These are phyloP conservation scores for Capsicum pubescens DNA, from an alignment of 257 asterid genomes.

Conservation along the genomic window DNA sequence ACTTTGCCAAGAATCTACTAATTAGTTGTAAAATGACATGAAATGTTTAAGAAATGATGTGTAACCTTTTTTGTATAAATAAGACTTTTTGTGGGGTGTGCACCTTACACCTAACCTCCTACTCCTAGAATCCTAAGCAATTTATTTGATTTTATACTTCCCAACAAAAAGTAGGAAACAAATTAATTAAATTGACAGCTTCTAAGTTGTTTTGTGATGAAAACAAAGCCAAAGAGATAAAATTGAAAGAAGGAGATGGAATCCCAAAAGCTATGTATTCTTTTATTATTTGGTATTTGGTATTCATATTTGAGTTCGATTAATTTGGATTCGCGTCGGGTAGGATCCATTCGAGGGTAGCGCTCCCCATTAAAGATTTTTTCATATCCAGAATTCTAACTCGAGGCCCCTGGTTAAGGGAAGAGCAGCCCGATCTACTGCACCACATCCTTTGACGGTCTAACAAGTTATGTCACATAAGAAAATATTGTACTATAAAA, in stretches of 20 bases:
- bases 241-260: background rate
- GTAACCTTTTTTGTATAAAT: background rate
- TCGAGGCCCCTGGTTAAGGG: too few species aligned
- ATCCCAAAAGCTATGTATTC: background rate
- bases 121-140: conserved; percentile 23
- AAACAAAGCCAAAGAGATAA: background rate
- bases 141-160: conserved; percentile 11
- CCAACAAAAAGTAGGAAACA: conserved; percentile 16
- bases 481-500: background rate
- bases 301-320: too few species aligned
- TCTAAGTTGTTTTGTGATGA: background rate
- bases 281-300: too few species aligned
- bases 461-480: background rate
- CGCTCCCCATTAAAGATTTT: too few species aligned
- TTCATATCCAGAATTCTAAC: too few species aligned
- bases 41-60: conserved; percentile 15
- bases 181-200: background rate
- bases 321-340: too few species aligned
- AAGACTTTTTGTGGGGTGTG: conserved; percentile 16
- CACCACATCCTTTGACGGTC: too few species aligned
- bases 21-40: conserved; percentile 22
- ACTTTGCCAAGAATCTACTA: background rate
- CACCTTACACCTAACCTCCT: conserved; percentile 3
- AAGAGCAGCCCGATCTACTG: too few species aligned
- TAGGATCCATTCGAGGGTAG: too few species aligned